Base-by-base conservation (phyloP, 495 filamentous ascomycete genomes). In the Aspergillus sparsus region DNA sequence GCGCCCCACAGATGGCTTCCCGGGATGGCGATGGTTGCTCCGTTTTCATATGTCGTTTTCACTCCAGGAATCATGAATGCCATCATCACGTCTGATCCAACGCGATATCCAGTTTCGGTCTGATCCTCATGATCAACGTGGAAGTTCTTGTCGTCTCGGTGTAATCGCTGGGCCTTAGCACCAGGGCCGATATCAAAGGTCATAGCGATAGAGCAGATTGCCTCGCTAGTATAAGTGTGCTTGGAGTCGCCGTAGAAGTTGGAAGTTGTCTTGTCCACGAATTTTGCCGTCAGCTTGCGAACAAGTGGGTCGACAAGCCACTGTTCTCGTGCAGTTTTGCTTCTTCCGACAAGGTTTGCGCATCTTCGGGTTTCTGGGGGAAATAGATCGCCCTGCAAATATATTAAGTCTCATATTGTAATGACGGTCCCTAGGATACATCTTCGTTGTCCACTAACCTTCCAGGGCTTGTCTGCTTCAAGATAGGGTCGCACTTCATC, bases 21-120 rank as follows among this genome's bases (percentile, higher is more conserved):
- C n/a, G 60, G 60, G 49, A 62, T 57, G 31, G 60, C 60, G 2
- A 57, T 18, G 12, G 73, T 76, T 1, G 73, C 73, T 2, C 73
- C 72, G 21, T 76, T 76, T 8, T 62, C 70, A 15, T 62, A 51
- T 2, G 62, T 68, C 13, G 68, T 73, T 53, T 70, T 42, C n/a
- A 70, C 66, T 6, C 67, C 73, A 8, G 72, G 68, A 33, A 76
- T 67, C 44, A 76, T 69, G n/a, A 57, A 63, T 6, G 50, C 55
- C 61, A 58, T 63, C 61, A 63, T 62, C 37, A 62, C 60, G 21
- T 62, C 60, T 0, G 60, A 62, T 10, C 60, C 60, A 12, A 41
- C 16, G 41, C 49, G 62, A n/a, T 63, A 59, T 6, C 62, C 62
- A 8, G 55, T 52, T 8, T 27, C 36, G 7, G 56, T 56, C 36